A percentile compares a stretch with the other conserved stretches of the same genome.
Conservation (phyloP, 2,329 filamentous ascomycete genomes). For the Xylaria sp. region DNA sequence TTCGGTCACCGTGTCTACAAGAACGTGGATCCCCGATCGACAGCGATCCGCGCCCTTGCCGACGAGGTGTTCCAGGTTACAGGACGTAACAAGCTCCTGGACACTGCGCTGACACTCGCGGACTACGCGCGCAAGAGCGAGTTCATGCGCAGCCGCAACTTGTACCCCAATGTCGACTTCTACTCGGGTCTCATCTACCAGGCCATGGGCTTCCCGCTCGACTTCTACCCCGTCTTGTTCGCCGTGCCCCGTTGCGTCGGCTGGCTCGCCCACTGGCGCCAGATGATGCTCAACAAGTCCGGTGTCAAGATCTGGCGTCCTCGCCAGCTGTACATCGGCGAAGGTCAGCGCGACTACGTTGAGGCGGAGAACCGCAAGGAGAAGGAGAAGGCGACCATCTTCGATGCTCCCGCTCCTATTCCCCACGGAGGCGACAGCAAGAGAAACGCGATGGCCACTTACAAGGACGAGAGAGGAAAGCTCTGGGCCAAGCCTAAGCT, state of each 20-base stretch:
- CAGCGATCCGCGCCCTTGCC: constrained; percentile 44
- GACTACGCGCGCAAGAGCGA: constrained; percentile 42
- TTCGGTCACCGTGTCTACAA: constrained; percentile 53
- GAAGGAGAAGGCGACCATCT: constrained; percentile 30
- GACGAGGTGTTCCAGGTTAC: constrained; percentile 47
- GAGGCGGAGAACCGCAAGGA: constrained; percentile 33
- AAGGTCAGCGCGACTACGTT: constrained; percentile 42
- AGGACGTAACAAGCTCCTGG: constrained; percentile 46
- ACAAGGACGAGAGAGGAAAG: constrained; percentile 35
- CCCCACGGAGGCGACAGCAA: constrained; percentile 40
- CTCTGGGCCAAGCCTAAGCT: constrained; percentile 29
- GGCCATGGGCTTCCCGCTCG: constrained; percentile 48
- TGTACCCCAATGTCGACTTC: constrained; percentile 50
- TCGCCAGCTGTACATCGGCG: constrained; percentile 44
- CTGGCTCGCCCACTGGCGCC: constrained; percentile 49
- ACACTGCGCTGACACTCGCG: constrained; percentile 43
- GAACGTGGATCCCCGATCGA: constrained; percentile 48
- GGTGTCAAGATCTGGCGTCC: constrained; percentile 49
- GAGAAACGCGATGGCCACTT: constrained; percentile 37
- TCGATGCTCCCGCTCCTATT: constrained; percentile 35
- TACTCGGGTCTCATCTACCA: constrained; percentile 50
- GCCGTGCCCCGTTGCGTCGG: constrained; percentile 47
- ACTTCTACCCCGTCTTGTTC: constrained; percentile 49
- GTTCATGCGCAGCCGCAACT: constrained; percentile 44
- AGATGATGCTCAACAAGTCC: constrained; percentile 42